Conservation (phyloP, 148 eudicot species). For the Talinum fruticosum region DNA sequence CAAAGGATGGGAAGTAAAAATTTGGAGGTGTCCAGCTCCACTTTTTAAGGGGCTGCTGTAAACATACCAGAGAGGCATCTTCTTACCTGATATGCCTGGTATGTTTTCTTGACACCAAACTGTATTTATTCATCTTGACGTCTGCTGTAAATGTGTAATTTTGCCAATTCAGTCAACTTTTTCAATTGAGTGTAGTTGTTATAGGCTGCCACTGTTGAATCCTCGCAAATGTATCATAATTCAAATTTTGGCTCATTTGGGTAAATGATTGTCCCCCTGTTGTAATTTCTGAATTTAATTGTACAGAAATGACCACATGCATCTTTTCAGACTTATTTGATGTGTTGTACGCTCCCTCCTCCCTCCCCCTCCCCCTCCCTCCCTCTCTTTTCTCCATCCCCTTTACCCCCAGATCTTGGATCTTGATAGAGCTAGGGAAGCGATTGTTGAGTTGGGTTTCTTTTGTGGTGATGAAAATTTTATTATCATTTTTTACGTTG, state of each 20-base stretch:
- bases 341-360: not conserved
- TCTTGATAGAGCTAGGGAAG: too few species aligned
- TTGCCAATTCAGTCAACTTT: not conserved
- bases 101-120: not conserved
- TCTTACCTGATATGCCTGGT: not conserved
- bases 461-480: too few species aligned
- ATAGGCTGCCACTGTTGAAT: not conserved
- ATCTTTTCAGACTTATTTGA: not conserved
- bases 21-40: slow-evolving; percentile 26
- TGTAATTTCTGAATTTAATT: too few species aligned
- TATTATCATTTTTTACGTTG: too few species aligned
- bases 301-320: not conserved
- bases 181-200: not conserved
- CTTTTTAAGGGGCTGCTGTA: slow-evolving; percentile 34
- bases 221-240: not conserved
- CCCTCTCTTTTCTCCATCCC: too few species aligned
- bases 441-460: too few species aligned
- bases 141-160: slow-evolving; percentile 29
- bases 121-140: slow-evolving; percentile 19
- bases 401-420: too few species aligned
- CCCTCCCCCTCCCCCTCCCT: too few species aligned
- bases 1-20: not conserved
- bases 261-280: not conserved
- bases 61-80: not conserved
- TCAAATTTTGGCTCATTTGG: not conserved